Conservation (phyloP, 164 flowering plant species). For the Pachysandra terminalis region DNA sequence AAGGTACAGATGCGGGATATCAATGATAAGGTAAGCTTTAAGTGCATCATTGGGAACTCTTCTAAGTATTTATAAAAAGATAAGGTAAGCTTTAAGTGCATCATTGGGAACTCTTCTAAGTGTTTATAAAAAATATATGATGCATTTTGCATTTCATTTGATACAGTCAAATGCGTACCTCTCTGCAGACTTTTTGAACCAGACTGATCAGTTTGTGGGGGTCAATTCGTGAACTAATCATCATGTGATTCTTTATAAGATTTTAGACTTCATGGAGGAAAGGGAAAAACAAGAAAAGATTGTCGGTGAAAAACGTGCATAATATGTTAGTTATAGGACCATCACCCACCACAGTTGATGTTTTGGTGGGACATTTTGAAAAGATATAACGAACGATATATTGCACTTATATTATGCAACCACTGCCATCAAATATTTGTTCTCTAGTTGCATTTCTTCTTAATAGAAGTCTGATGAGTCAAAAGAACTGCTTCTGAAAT, state of each 20-base stretch:
- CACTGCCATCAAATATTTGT: background rate
- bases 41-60: background rate
- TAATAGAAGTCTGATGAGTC: background rate
- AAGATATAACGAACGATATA: background rate
- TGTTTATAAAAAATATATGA: no score
- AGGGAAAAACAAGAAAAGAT: no score
- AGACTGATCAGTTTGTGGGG: no score
- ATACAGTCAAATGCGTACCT: no score
- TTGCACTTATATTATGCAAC: background rate
- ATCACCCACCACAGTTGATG: background rate
- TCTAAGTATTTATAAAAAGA: constrained; percentile 11
- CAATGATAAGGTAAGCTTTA: constrained; percentile 59
- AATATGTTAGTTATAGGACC: background rate
- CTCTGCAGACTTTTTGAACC: no score
- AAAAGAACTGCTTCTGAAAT: background rate
- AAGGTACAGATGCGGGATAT: constrained; percentile 55
- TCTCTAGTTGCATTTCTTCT: background rate
- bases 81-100: constrained; percentile 41
- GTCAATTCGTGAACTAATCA: no score
- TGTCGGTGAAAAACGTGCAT: background rate
- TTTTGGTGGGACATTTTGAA: background rate
- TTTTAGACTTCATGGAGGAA: no score
- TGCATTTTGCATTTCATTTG: no score
- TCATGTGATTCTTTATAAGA: no score
- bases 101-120: background rate